These are phyloP conservation scores for Ogataea pignaliae DNA, from an alignment of 805 yeast species.

Conservation along the genomic window DNA sequence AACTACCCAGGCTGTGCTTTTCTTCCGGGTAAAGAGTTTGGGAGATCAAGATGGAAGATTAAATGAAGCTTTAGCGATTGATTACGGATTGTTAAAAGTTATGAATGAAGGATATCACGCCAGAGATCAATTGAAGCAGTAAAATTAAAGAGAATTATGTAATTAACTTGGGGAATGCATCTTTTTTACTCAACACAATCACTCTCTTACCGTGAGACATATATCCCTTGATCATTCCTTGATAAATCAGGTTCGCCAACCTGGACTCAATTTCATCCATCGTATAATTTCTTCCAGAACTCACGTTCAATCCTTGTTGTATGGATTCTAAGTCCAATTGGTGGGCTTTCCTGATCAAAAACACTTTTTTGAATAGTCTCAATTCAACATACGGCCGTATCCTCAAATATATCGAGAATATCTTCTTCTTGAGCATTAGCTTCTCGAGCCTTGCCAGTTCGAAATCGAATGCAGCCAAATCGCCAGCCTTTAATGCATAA, in stretches of 20 bases:
- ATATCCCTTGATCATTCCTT: conserved; percentile 70
- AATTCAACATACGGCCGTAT: conserved; percentile 48
- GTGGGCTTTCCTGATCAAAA: conserved; percentile 24
- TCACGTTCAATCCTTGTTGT: conserved; percentile 8
- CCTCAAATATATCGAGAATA: conserved; percentile 56
- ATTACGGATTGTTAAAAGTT: no score
- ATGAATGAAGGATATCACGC: no score
- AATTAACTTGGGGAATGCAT: conserved; percentile 57
- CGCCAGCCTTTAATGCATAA: conserved; percentile 47
- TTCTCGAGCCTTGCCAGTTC: conserved; percentile 41
- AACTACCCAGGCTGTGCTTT: no score
- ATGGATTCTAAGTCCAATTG: conserved; percentile 13
- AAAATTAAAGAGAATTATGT: not conserved
- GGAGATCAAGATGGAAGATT: no score
- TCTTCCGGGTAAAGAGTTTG: no score
- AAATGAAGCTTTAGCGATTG: no score
- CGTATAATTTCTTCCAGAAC: conserved; percentile 18
- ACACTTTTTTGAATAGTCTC: conserved; percentile 43
- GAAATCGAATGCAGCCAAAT: conserved; percentile 47
- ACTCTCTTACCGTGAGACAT: conserved; percentile 71
- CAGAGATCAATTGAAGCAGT: not conserved
- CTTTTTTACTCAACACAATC: conserved; percentile 68
- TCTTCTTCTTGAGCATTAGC: conserved; percentile 50
- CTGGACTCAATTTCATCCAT: conserved; percentile 64
- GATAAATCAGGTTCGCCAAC: conserved; percentile 59